These are phyloP conservation scores for Mycena citricolor DNA, from an alignment of 1,284 basidiomycete genomes.

Conservation along the genomic window DNA sequence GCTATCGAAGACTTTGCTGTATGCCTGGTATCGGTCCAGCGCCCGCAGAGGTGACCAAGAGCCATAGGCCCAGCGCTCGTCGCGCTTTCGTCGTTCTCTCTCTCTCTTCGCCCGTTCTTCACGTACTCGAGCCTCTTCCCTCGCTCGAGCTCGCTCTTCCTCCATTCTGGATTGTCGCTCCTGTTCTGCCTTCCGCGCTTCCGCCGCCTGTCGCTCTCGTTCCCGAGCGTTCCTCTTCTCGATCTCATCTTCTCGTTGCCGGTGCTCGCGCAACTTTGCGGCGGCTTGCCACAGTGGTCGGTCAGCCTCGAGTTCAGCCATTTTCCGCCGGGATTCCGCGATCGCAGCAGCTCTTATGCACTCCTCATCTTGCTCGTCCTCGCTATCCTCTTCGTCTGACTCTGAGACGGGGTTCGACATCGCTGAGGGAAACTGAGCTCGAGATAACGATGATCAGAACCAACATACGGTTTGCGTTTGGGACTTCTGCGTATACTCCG, in stretches of 20 bases:
- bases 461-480: constrained; percentile 27
- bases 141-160: constrained; percentile 28
- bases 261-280: constrained; percentile 44
- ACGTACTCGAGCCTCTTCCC: constrained; percentile 29
- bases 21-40: constrained; percentile 59
- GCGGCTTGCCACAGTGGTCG: constrained; percentile 59
- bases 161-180: constrained; percentile 33
- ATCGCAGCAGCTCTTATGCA: constrained; percentile 45
- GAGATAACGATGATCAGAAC: constrained; percentile 7
- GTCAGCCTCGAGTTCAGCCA: constrained; percentile 68
- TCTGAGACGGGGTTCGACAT: constrained; percentile 7
- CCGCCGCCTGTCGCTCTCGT: constrained; percentile 38
- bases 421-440: neutral
- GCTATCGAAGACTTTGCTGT: constrained; percentile 62
- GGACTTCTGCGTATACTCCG: constrained; percentile 39
- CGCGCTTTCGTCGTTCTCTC: constrained; percentile 28
- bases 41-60: constrained; percentile 61
- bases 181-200: constrained; percentile 35
- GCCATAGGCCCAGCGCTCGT: constrained; percentile 52
- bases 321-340: constrained; percentile 64
- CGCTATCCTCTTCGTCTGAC: constrained; percentile 18
- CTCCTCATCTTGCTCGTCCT: constrained; percentile 32
- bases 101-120: constrained; percentile 28
- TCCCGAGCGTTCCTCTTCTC: constrained; percentile 36
- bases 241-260: constrained; percentile 48